Evolutionary conservation across 2,329 filamentous ascomycete genomes (phyloP), one percentile per base, ranked within the genome.

Genomic region (Tolypocladium capitatum): DNA sequence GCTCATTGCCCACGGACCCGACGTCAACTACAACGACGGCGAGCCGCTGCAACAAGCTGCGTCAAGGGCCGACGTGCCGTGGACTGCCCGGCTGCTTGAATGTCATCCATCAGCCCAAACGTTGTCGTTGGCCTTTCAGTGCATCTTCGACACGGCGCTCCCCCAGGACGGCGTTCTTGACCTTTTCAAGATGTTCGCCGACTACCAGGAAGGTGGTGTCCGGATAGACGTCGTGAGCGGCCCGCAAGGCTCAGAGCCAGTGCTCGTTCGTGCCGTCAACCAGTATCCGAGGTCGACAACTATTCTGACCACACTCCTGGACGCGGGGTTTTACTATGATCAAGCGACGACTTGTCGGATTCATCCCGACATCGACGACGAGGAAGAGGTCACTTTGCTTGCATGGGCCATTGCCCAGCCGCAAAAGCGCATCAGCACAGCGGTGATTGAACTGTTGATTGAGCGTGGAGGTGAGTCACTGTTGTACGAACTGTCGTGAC

Each of bases 351-450:
- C 54, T 1, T 68, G 61, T 46, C 65, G 60, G 3, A 64, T 77
- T 2, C 63, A 74, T 48, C 63, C 71, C 0, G 67, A 71, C 11
- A 50, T 71, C 0, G 68, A 72, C 2, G 72, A 75, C 33, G 64
- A 69, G 3, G 80, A 85, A 58, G 63, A 68, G 10, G 69, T 80
- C 41, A 76, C 75, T 2, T 64, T 81, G 2, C 63, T 84, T 8
- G 64, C 74, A 45, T 84, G 80, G 80, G 72, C 77, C 0, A 66
- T 84, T 46, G 63, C 76, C 7, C 78, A 83, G 52, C 76, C 77
- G 0, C 76, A 81, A 52, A 83, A 83, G 59, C 73, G 72, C 51
- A 70, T 83, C 45, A 81, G 77, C 59, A 77, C 74, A 32, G 60
- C 66, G 5, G 63, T 83, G 40, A 74, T 85, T 48, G 68, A 75